Base-by-base conservation (phyloP, 805 yeast genomes). In the Pichia heedii region DNA sequence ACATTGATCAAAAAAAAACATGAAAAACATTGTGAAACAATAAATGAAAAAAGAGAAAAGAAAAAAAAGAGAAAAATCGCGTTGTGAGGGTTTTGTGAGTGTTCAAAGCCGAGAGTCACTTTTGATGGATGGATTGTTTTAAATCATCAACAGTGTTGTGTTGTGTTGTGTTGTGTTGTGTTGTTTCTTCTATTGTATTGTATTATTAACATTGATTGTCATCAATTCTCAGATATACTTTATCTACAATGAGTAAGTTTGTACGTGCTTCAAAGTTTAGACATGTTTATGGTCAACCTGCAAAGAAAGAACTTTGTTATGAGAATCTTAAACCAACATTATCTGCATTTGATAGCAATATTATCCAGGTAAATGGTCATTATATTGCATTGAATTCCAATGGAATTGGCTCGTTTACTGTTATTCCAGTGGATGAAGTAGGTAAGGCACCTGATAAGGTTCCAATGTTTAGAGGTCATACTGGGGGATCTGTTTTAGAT, bases 331-430 rank as follows among this genome's bases (percentile, higher is more conserved):
- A 77, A 55, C 76, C 82, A 44, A 84, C 95, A 52, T 81, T 85
- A 58, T 89, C 88, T 58, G 98, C 97, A 1, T 93, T 96, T 85
- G 99, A 93, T 63, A 84, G 96, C 41, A 90, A 90, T 62, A 71
- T 93, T 51, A 74, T 93, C 52, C 79, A 87, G 63, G 76, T 84
- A 50, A 93, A 93, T 61, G 90, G 96, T 33, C 81, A 83, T 61
- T 93, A 77, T 56, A 64, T 93, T 35, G 73, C 96, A 1, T 82
- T 88, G 51, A 88, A 86, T 61, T 73, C 96, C 27, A 82, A 95
- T 11, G 97, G 97, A 34, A 97, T 97, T 50, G 99, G 99, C 42
- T 94, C 97, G 0, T 89, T 93, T 69, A 96, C 96, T 1, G 84
- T 94, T 12, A 79, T 93, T 47, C 98, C 98, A 2, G 68, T 86